Evolutionary conservation across 1,284 basidiomycete genomes (phyloP).

Genomic region (Tylopilus orsonianus): DNA sequence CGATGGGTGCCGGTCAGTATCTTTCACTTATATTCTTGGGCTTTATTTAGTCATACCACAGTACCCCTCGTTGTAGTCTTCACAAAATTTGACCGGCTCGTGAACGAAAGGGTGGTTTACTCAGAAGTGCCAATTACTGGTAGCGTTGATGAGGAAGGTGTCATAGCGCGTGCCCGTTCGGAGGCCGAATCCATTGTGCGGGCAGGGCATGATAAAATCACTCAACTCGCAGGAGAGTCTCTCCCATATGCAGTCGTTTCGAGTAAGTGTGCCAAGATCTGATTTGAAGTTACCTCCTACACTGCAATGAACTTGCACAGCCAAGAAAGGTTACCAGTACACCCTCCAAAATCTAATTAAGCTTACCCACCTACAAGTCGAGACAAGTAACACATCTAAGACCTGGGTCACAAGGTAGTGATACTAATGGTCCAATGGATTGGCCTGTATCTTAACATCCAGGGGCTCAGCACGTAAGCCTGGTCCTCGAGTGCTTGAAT

Average conservation of each 20-base stretch:
- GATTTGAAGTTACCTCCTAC: not conserved
- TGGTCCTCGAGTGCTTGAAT: not conserved
- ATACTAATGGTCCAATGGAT: not conserved
- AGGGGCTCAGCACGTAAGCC: not conserved
- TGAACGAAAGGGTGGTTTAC: not conserved
- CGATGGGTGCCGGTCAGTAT: constrained; percentile 1
- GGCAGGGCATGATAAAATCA: not conserved
- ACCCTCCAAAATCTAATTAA: not conserved
- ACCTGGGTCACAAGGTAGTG: not conserved
- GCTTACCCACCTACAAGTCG: not conserved
- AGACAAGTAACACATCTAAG: not conserved
- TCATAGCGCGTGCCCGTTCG: not conserved
- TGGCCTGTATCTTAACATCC: not conserved
- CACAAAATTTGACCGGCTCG: not conserved
- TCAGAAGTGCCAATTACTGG: not conserved
- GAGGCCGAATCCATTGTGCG: not conserved
- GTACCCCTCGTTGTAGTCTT: not conserved
- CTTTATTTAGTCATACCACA: not conserved
- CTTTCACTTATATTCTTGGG: not conserved
- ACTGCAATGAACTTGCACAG: not conserved
- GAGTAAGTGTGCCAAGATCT: not conserved
- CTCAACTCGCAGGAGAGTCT: not conserved
- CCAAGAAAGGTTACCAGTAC: not conserved
- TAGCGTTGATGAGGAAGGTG: not conserved
- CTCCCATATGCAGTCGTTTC: not conserved